Percentiles rank a stretch among this genome's conserved stretches.
phyloP scores from a whole-genome alignment of 2,329 filamentous ascomycete species.

The Neurospora crassa region DNA sequence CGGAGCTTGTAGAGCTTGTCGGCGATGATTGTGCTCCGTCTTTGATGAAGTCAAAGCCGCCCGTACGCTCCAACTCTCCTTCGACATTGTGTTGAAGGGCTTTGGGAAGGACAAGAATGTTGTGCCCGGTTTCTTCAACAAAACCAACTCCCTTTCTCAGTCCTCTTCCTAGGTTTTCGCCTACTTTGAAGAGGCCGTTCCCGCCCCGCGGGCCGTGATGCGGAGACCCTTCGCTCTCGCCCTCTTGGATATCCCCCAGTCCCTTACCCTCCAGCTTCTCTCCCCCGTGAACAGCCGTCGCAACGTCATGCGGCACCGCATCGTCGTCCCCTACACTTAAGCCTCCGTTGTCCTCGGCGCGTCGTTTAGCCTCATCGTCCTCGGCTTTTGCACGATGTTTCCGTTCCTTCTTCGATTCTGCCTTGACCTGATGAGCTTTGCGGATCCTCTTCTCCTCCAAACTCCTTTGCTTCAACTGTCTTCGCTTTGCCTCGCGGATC shows the following conservation, averaged over 20 bases:
- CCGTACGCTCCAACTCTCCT: slow-evolving; percentile 42
- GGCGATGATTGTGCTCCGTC: slow-evolving; percentile 15
- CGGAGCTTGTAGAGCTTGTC: slow-evolving; percentile 12
- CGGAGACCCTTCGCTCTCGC: slow-evolving; percentile 17
- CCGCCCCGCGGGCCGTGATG: slow-evolving; percentile 25
- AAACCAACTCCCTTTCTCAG: slow-evolving; percentile 37
- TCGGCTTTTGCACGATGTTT: slow-evolving; percentile 35
- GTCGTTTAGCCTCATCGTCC: slow-evolving; percentile 39
- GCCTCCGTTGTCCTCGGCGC: slow-evolving; percentile 41
- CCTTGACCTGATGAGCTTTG: slow-evolving; percentile 38
- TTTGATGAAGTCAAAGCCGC: slow-evolving; percentile 37
- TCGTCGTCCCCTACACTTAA: slow-evolving; percentile 43
- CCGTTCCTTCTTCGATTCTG: slow-evolving; percentile 41
- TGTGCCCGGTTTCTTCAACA: slow-evolving; percentile 26
- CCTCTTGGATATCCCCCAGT: slow-evolving; percentile 14
- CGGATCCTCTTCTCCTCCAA: slow-evolving; percentile 56
- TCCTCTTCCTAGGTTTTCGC: slow-evolving; percentile 40
- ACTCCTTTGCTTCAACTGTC: slow-evolving; percentile 58
- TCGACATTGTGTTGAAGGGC: slow-evolving; percentile 41
- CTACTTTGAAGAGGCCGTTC: slow-evolving; percentile 32
- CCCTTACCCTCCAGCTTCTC: slow-evolving; percentile 15
- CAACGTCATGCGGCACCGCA: slow-evolving; percentile 42
- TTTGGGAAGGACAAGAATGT: slow-evolving; percentile 19
- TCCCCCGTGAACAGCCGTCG: slow-evolving; percentile 30
- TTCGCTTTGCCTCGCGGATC: slow-evolving; percentile 69